Conservation (phyloP, 2,329 filamentous ascomycete species). For the Aspergillus cejpii region DNA sequence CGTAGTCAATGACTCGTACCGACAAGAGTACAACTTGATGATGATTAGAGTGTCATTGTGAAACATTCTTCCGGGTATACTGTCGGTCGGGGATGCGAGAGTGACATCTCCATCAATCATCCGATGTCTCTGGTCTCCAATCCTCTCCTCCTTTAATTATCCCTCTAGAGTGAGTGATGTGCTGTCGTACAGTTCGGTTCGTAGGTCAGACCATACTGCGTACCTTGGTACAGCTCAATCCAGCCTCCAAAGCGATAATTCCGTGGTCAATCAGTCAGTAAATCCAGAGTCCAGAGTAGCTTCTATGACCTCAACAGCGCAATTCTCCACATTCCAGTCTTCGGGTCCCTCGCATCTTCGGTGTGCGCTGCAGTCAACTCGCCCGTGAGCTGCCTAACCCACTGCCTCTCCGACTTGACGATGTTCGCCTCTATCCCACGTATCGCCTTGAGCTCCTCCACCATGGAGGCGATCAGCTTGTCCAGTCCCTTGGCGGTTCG, state of each 20-base stretch:
- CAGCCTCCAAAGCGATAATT: background rate
- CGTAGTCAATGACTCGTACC: background rate
- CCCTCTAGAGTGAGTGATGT: background rate
- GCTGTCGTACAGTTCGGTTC: too few relatives aligned
- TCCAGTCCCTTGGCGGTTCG: conserved; percentile 25
- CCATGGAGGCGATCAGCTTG: conserved; percentile 30
- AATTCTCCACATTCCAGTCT: conserved; percentile 26
- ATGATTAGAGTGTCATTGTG: background rate
- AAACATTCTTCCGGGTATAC: background rate
- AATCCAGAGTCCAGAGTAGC: background rate
- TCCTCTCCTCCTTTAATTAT: background rate
- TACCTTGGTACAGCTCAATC: background rate
- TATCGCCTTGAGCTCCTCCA: conserved; percentile 34
- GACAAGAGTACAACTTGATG: background rate
- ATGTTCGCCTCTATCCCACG: conserved; percentile 32
- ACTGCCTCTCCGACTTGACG: conserved; percentile 29
- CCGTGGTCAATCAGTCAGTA: background rate
- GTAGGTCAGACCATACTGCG: background rate
- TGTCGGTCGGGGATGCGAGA: background rate
- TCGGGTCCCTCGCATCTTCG: conserved; percentile 10
- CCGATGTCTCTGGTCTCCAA: background rate
- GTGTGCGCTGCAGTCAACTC: conserved; percentile 14
- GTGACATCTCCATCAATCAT: background rate
- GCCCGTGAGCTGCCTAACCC: conserved; percentile 28
- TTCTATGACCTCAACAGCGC: conserved; percentile 9